phyloP scores from a whole-genome alignment of 2,329 filamentous ascomycete genomes.

The Exophiala phaeomuriformis region DNA sequence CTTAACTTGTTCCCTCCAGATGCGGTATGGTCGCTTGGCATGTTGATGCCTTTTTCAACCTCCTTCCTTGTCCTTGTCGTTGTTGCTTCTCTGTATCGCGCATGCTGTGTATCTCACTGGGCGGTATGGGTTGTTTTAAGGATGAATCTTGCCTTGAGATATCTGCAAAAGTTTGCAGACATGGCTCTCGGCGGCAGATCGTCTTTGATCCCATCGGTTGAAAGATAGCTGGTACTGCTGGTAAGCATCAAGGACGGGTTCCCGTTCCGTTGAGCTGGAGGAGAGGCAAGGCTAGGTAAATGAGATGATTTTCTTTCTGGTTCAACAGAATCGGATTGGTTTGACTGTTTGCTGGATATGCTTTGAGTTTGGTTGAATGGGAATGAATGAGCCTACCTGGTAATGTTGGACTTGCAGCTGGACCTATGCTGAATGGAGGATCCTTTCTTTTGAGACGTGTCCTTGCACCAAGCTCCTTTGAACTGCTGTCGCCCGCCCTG shows the following conservation, averaged over 20 bases:
- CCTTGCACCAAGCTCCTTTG: background rate
- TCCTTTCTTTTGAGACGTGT: background rate
- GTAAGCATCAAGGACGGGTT: no score
- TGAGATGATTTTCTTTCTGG: background rate
- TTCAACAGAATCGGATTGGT: background rate
- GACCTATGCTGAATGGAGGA: background rate
- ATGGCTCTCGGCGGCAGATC: no score
- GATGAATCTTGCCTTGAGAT: no score
- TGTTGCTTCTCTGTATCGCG: background rate
- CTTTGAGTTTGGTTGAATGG: background rate
- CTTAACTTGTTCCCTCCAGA: background rate
- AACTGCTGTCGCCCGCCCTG: background rate
- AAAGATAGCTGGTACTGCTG: no score
- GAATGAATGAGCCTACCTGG: background rate
- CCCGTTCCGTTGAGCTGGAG: no score
- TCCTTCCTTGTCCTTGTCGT: background rate
- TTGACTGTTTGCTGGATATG: background rate
- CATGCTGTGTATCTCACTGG: background rate
- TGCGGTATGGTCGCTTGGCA: background rate
- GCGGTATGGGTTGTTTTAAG: no score
- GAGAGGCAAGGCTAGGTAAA: background rate
- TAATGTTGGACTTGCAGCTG: no score
- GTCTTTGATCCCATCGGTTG: no score
- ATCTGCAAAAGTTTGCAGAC: no score
- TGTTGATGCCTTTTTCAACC: constrained; percentile 8